Base-by-base conservation (phyloP, 768 basidiomycete genomes). In the Exidia glandulosa region DNA sequence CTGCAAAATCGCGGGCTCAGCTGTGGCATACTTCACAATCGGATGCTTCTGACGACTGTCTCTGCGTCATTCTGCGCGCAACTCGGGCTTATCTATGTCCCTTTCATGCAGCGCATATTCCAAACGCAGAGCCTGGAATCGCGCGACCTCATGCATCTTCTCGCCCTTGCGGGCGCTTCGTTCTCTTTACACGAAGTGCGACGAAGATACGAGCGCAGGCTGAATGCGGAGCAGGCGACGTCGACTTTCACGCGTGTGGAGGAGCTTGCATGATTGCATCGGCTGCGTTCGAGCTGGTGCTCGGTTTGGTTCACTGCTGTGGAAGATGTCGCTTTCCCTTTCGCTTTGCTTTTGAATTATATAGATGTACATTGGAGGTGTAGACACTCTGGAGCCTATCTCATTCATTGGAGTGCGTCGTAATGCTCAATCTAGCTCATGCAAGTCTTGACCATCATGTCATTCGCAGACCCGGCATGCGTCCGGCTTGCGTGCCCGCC, bases 1-100 rank as follows among this genome's bases (percentile, higher is more conserved):
- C 72, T 96, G 32, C 94, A 98, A 71, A 95, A 90, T 71, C 90
- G 95, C 58, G 93, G 93, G 12, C 81, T 98, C 16, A 85, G 86
- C 47, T 95, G 93, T 65, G 86, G 84, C 5, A 68, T 97, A 32
- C 75, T 83, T 60, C 86, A 87, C 68, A 98, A 98, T 77, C 81
- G 80, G 67, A 94, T 97, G 90, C 79, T 97, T 60, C 73, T 95
- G 63, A 77, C 84, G 63, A 97, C 95, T 0, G 90, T 96, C 54
- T 88, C 86, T 3, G 78, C 88, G 59, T 96, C 94, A 27, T 87
- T 90, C 68, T 36, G 94, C 63, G 85, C 86, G 45, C 88, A 95
- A 74, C 82, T 98, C 32, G 81, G 81, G 29, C 77, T 97, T 63
- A 82, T 98, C 60, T 98, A 98, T 67, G 80, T 97, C 57, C 90